Evolutionary conservation across 768 basidiomycete species (phyloP).

Genomic region (Leccinellum rugosiceps): DNA sequence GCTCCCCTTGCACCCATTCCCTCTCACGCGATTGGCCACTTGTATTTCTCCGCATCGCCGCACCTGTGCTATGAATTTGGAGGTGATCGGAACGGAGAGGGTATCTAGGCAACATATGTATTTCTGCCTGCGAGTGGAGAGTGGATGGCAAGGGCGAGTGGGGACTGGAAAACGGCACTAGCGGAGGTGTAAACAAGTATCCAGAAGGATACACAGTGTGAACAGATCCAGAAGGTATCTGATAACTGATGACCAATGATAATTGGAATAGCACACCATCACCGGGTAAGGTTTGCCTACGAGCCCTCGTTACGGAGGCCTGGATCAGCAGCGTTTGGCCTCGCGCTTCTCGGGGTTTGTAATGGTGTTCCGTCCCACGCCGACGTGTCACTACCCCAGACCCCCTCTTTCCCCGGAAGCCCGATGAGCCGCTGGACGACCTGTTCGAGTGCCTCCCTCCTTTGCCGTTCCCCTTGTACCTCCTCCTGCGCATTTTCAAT

Average conservation of each 20-base stretch:
- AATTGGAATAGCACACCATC: too few species aligned
- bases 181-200: neutral
- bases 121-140: neutral
- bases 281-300: too few species aligned
- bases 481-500: conserved; percentile 47
- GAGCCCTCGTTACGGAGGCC: neutral
- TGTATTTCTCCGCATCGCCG: too few species aligned
- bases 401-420: conserved; percentile 45
- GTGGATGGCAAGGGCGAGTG: neutral
- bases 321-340: neutral
- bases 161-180: neutral
- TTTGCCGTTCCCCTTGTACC: conserved; percentile 18
- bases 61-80: too few species aligned
- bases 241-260: too few species aligned
- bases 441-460: conserved; percentile 64
- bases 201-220: neutral
- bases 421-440: conserved; percentile 68
- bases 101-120: too few species aligned
- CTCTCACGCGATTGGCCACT: too few species aligned
- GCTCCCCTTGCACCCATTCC: too few species aligned
- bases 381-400: conserved; percentile 48
- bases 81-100: too few species aligned
- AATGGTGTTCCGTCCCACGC: conserved; percentile 56
- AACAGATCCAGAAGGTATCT: neutral
- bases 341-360: conserved; percentile 36